Percentiles rank a stretch among this genome's conserved stretches.
Evolutionary conservation across 805 yeast genomes (phyloP).

Genomic region (Sugiyamaella americana): DNA sequence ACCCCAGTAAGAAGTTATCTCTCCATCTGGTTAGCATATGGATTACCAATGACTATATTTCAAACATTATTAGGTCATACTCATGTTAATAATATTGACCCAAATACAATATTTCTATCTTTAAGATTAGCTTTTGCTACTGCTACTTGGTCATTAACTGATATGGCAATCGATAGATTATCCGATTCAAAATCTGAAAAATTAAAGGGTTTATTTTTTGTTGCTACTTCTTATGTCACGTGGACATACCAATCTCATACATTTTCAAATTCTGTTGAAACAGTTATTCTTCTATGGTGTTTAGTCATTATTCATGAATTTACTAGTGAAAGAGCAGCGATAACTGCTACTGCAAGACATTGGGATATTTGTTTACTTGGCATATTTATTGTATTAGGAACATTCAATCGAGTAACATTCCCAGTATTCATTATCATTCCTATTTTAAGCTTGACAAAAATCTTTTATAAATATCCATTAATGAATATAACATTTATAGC

Average conservation of each 20-base stretch:
- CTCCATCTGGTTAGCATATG: constrained; percentile 62
- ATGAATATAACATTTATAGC: constrained; percentile 30
- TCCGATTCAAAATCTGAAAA: constrained; percentile 46
- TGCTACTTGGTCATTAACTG: constrained; percentile 34
- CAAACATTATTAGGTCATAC: constrained; percentile 27
- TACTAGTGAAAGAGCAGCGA: constrained; percentile 18
- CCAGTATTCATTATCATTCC: constrained; percentile 70
- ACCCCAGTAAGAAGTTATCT: constrained; percentile 65
- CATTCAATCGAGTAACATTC: constrained; percentile 82
- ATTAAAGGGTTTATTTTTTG: constrained; percentile 34
- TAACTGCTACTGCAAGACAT: constrained; percentile 21
- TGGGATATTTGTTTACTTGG: constrained; percentile 44
- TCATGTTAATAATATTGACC: constrained; percentile 29
- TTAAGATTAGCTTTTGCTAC: constrained; percentile 45
- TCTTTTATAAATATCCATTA: constrained; percentile 34
- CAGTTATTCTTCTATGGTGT: constrained; percentile 42
- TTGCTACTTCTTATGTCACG: constrained; percentile 61
- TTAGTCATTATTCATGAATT: constrained; percentile 45
- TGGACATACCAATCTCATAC: constrained; percentile 79
- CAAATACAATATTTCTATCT: constrained; percentile 47
- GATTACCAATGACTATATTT: constrained; percentile 49
- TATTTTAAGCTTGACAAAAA: constrained; percentile 39
- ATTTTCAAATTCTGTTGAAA: constrained; percentile 81
- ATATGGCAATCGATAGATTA: constrained; percentile 42
- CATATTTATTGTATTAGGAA: constrained; percentile 52